phyloP scores from a whole-genome alignment of 1,284 basidiomycete species.

The Caloboletus inedulis region DNA sequence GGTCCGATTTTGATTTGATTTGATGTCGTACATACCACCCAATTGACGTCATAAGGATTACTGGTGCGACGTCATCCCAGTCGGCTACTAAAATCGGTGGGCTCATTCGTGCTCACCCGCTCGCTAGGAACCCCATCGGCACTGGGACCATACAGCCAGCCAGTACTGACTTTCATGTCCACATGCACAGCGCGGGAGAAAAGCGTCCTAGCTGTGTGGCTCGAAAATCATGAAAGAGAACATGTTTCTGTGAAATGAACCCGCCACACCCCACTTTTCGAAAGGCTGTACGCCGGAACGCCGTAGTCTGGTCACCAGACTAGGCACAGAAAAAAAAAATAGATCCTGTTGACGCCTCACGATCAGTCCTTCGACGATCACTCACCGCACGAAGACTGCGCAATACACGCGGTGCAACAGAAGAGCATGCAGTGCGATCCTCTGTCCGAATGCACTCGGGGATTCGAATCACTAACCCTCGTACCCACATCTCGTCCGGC shows the following conservation, averaged over 20 bases:
- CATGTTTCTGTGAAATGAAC: neutral
- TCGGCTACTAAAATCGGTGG: neutral
- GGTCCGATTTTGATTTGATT: neutral
- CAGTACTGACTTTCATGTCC: neutral
- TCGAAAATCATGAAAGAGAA: constrained; percentile 14
- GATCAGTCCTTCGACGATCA: constrained; percentile 12
- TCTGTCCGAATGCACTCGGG: neutral
- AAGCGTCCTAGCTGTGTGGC: neutral
- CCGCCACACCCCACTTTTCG: neutral
- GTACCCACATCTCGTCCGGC: constrained; percentile 15
- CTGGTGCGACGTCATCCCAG: neutral
- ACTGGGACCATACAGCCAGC: neutral
- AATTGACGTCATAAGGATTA: neutral
- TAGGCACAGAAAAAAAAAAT: too few species aligned
- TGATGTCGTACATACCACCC: neutral
- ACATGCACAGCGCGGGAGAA: neutral
- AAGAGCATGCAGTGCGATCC: constrained; percentile 9
- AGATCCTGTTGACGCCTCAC: neutral
- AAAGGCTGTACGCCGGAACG: neutral
- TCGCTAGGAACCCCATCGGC: neutral
- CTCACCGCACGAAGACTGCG: neutral
- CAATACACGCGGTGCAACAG: constrained; percentile 4
- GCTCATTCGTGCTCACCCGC: neutral
- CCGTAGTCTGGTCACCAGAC: neutral
- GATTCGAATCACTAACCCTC: constrained; percentile 5